Evolutionary conservation across 306 rosid genomes (phyloP).

Genomic region (Glycyrrhiza uralensis): DNA sequence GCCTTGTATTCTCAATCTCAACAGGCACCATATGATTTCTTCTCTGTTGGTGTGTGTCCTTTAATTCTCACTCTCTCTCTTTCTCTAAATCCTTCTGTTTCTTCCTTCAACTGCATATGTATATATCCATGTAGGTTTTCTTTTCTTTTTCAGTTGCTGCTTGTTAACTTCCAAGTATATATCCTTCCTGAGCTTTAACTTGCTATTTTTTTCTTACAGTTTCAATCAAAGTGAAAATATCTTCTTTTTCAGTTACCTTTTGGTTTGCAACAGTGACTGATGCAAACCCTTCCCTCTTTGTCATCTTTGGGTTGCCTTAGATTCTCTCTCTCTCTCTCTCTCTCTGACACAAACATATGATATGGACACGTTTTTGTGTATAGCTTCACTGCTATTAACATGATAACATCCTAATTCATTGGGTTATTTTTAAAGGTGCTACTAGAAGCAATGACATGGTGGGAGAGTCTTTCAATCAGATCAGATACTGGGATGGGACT

Average conservation of each 20-base stretch:
- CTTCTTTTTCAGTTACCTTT: background rate
- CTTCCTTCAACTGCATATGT: too few species aligned
- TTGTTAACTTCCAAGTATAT: background rate
- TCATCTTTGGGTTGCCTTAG: background rate
- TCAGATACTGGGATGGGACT: conserved; percentile 38
- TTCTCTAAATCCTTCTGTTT: too few species aligned
- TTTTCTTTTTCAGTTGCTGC: background rate
- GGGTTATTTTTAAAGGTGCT: conserved; percentile 33
- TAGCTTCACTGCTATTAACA: background rate
- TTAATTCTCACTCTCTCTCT: too few species aligned
- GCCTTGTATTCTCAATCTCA: conserved; percentile 41
- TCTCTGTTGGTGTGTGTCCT: conserved; percentile 60
- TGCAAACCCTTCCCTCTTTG: background rate
- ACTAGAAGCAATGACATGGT: conserved; percentile 33
- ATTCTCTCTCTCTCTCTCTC: background rate
- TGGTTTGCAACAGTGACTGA: conserved; percentile 5
- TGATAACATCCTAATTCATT: background rate
- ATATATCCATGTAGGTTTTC: background rate
- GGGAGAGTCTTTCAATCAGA: conserved; percentile 9
- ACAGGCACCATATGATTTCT: conserved; percentile 47
- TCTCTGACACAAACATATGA: background rate
- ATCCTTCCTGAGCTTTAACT: background rate
- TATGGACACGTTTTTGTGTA: background rate
- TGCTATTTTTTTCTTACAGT: background rate
- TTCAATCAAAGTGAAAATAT: background rate